phyloP scores from a whole-genome alignment of 2,329 filamentous ascomycete genomes.

The Colletotrichum sp. region DNA sequence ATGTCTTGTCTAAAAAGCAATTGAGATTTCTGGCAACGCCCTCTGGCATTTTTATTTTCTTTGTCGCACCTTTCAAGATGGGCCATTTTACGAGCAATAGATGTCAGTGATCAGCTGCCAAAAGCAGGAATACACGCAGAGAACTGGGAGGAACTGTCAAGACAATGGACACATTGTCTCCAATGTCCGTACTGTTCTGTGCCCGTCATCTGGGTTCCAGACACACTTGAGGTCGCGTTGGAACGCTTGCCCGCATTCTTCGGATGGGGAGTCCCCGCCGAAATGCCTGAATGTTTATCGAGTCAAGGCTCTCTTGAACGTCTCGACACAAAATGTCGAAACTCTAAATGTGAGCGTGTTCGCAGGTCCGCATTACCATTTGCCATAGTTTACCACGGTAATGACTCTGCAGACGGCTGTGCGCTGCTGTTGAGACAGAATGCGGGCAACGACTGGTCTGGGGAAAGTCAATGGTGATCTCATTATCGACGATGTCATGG shows the following conservation, averaged over 20 bases:
- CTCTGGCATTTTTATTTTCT: background rate
- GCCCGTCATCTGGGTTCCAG: background rate
- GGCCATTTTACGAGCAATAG: background rate
- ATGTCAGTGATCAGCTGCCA: background rate
- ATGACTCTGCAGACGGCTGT: background rate
- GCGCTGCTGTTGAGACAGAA: background rate
- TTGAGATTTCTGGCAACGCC: background rate
- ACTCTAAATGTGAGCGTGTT: background rate
- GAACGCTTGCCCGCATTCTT: background rate
- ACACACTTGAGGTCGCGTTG: background rate
- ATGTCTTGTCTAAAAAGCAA: background rate
- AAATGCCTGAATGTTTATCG: background rate
- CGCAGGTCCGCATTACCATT: background rate
- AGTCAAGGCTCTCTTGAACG: conserved; percentile 1
- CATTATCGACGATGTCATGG: background rate
- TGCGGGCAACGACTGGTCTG: background rate
- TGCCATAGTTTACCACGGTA: background rate
- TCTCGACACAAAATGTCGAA: background rate
- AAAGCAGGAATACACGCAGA: background rate
- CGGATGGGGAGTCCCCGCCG: conserved; percentile 7
- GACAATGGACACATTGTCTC: background rate
- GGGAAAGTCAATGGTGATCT: background rate
- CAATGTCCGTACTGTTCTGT: background rate
- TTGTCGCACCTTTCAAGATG: background rate
- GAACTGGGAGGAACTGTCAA: background rate